These are phyloP conservation scores for Arxiozyma heterogenica DNA, from an alignment of 1,139 yeast genomes.

Conservation along the genomic window DNA sequence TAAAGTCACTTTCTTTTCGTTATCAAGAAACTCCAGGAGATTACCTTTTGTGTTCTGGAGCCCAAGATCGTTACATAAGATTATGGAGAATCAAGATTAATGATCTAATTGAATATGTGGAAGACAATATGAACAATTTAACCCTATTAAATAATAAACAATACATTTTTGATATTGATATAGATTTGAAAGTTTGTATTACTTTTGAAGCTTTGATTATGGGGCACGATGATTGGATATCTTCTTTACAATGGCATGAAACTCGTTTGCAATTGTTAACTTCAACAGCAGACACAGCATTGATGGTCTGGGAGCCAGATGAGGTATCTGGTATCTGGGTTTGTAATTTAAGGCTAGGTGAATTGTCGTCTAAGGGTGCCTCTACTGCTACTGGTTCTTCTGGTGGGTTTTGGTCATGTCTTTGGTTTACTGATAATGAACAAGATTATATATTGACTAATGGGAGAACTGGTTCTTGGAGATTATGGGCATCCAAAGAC, in stretches of 20 bases:
- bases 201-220: conserved; percentile 86
- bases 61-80: conserved; percentile 83
- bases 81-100: conserved; percentile 67
- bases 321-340: conserved; percentile 83
- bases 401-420: conserved; percentile 91
- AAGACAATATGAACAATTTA: conserved; percentile 46
- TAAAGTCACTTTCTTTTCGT: conserved; percentile 60
- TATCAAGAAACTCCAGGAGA: conserved; percentile 38
- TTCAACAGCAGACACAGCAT: conserved; percentile 86
- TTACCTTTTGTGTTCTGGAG: conserved; percentile 69
- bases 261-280: conserved; percentile 55
- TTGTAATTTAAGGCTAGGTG: conserved; percentile 75
- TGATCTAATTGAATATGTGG: conserved; percentile 47
- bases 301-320: conserved; percentile 96
- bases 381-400: conserved; percentile 97
- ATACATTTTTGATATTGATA: conserved; percentile 42
- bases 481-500: conserved; percentile 50
- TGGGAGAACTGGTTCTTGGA: conserved; percentile 89
- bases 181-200: conserved; percentile 38
- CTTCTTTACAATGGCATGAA: conserved; percentile 77
- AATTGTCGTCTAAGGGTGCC: conserved; percentile 89
- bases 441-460: conserved; percentile 57
- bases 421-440: conserved; percentile 53
- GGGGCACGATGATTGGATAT: conserved; percentile 99
- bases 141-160: conserved; percentile 55